Evolutionary conservation across 2,329 filamentous ascomycete genomes (phyloP).

Genomic region (Neurospora sp.): DNA sequence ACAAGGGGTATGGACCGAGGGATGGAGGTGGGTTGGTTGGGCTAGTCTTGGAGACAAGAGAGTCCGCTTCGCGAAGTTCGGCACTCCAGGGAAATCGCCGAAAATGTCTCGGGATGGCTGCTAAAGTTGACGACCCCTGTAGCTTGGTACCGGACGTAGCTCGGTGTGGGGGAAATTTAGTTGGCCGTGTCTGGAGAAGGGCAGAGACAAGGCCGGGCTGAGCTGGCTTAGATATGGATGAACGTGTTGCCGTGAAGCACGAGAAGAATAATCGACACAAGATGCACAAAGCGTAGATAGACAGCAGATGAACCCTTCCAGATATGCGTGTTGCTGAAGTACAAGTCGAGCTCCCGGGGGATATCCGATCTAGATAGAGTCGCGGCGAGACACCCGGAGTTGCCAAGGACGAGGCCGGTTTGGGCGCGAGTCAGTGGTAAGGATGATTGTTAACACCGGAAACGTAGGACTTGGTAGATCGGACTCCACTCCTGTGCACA

Average conservation of each 20-base stretch:
- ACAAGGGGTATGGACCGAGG: background rate
- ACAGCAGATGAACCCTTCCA: background rate
- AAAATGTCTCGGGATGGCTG: background rate
- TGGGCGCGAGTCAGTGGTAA: slow-evolving; percentile 6
- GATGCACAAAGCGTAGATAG: background rate
- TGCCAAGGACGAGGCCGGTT: background rate
- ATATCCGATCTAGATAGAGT: background rate
- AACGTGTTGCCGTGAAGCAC: background rate
- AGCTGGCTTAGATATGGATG: background rate
- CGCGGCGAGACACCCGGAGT: slow-evolving; percentile 1
- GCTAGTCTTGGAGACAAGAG: background rate
- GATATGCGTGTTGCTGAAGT: background rate
- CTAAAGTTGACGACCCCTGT: background rate
- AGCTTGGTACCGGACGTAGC: background rate
- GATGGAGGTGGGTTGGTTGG: background rate
- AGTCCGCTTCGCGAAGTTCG: background rate
- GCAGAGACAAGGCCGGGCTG: background rate
- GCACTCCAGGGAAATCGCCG: background rate
- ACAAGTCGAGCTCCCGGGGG: background rate
- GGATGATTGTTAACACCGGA: slow-evolving; percentile 3
- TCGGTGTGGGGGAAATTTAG: background rate
- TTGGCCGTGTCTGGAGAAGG: background rate
- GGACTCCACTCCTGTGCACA: background rate
- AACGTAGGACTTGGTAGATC: background rate
- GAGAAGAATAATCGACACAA: background rate